A percentile compares a stretch with the other conserved stretches of the same genome.
Evolutionary conservation across 73 alveolate species (phyloP).

Genomic region (Effrenium voratum): DNA sequence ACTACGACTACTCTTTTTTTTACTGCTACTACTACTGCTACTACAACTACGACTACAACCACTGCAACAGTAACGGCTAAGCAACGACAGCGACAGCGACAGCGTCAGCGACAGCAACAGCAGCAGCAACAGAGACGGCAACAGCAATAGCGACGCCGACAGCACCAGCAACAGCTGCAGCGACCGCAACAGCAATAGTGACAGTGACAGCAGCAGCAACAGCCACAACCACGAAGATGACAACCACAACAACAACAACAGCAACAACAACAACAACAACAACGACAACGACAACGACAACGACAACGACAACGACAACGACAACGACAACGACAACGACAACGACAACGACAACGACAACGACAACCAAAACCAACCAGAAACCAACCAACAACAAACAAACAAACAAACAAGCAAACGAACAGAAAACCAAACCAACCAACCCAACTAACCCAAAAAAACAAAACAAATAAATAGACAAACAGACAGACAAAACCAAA

Average conservation of each 20-base stretch:
- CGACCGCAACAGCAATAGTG: neutral
- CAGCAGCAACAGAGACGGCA: neutral
- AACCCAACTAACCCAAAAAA: no score
- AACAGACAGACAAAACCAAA: no score
- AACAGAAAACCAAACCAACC: neutral
- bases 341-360: neutral
- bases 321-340: slow-evolving; percentile 1
- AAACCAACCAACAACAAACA: neutral
- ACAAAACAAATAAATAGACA: no score
- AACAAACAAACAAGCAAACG: neutral
- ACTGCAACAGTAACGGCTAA: neutral
- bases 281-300: neutral
- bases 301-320: slow-evolving; percentile 2
- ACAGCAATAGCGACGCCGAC: no score
- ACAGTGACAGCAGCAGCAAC: neutral
- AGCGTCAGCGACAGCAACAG: neutral
- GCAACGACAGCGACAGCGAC: neutral
- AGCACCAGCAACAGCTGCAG: no score
- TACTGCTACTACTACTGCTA: neutral
- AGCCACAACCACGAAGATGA: neutral
- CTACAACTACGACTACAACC: neutral
- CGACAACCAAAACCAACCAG: neutral
- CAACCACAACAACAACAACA: neutral
- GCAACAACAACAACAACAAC: neutral
- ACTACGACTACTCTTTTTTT: neutral